Percentiles rank a stretch among this genome's conserved stretches.
phyloP scores from a whole-genome alignment of 2,329 filamentous ascomycete species.

The Thielaviopsis populi region DNA sequence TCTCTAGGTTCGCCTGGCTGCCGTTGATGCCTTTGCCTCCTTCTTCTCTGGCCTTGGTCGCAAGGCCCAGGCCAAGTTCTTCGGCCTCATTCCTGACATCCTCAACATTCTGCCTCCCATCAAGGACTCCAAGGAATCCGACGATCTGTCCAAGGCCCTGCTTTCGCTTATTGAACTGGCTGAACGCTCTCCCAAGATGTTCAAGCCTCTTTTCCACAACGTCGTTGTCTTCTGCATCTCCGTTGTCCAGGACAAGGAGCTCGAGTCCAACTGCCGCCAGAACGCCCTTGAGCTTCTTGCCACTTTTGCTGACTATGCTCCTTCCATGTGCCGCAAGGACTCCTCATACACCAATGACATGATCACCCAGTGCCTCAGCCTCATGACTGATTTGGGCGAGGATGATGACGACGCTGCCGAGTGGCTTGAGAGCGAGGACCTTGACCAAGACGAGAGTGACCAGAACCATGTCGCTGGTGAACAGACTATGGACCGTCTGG shows the following conservation, averaged over 20 bases:
- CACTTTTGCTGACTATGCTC: conserved; percentile 89
- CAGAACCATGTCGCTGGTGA: conserved; percentile 95
- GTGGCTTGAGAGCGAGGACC: conserved; percentile 86
- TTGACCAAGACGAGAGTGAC: conserved; percentile 91
- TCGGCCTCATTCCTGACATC: conserved; percentile 70
- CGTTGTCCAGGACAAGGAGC: conserved; percentile 89
- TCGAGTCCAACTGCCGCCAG: conserved; percentile 77
- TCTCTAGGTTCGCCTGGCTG: conserved; percentile 65
- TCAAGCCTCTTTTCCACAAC: conserved; percentile 84
- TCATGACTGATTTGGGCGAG: conserved; percentile 93
- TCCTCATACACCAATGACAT: conserved; percentile 83
- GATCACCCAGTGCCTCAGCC: conserved; percentile 93
- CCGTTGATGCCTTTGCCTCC: conserved; percentile 90
- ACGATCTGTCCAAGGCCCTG: conserved; percentile 79
- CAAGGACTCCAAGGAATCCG: conserved; percentile 80
- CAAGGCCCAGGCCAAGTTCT: conserved; percentile 81
- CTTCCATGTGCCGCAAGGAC: conserved; percentile 90
- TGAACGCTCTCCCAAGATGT: conserved; percentile 93
- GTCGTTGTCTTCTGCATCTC: conserved; percentile 86
- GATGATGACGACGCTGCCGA: conserved; percentile 92
- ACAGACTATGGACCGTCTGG: conserved; percentile 93
- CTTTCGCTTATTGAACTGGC: conserved; percentile 87
- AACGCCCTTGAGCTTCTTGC: conserved; percentile 96
- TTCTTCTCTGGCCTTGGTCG: conserved; percentile 88
- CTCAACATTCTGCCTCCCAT: conserved; percentile 89